Evolutionary conservation across 1,284 basidiomycete genomes (phyloP).

Genomic region (Leccinum discolor): DNA sequence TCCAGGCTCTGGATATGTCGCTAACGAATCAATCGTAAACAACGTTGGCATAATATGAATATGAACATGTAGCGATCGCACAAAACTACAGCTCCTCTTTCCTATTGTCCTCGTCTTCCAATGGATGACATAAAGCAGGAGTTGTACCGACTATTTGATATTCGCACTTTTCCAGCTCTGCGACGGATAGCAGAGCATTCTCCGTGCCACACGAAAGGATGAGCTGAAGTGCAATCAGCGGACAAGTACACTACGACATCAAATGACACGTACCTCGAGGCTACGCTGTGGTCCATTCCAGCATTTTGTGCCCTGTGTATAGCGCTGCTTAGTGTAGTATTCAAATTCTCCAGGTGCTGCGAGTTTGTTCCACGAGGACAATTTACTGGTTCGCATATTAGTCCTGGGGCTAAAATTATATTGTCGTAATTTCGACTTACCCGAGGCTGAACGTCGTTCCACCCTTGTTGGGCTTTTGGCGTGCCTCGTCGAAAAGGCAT

Average conservation of each 20-base stretch:
- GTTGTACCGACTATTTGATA: slow-evolving; percentile 88
- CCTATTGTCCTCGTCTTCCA: slow-evolving; percentile 38
- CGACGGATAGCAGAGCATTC: slow-evolving; percentile 81
- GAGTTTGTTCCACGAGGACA: slow-evolving; percentile 73
- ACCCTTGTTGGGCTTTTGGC: slow-evolving; percentile 88
- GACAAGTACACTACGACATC: neutral
- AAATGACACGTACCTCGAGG: slow-evolving; percentile 52
- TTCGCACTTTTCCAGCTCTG: slow-evolving; percentile 97
- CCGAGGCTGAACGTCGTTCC: slow-evolving; percentile 83
- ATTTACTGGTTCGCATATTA: slow-evolving; percentile 52
- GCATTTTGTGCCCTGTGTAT: slow-evolving; percentile 85
- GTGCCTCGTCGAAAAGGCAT: slow-evolving; percentile 90
- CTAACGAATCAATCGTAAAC: neutral
- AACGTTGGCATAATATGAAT: neutral
- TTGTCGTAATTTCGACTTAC: slow-evolving; percentile 44
- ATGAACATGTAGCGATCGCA: neutral
- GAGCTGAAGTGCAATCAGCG: slow-evolving; percentile 49
- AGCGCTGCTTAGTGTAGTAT: slow-evolving; percentile 83
- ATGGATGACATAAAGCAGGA: slow-evolving; percentile 87
- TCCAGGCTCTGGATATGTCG: neutral
- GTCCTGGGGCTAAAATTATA: neutral
- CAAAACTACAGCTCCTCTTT: slow-evolving; percentile 56
- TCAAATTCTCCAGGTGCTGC: slow-evolving; percentile 61
- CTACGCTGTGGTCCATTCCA: slow-evolving; percentile 97
- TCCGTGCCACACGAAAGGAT: slow-evolving; percentile 84